Conservation (phyloP, 306 rosid species). For the Cucumis cinereus region DNA sequence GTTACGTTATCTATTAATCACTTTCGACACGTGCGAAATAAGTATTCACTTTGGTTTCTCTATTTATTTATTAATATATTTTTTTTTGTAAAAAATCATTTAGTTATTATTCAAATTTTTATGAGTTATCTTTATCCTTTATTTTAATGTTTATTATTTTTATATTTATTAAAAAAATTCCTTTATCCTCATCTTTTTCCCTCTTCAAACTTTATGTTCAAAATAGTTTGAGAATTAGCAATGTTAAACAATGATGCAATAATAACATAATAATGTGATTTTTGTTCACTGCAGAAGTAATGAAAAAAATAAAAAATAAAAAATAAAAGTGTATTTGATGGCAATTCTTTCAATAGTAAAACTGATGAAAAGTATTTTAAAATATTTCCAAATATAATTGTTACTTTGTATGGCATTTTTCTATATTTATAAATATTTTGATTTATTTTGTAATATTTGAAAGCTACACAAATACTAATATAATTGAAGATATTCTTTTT, state of each 20-base stretch:
- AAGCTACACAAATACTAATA: no score
- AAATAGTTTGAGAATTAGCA: not conserved
- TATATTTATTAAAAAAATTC: not conserved
- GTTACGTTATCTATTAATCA: not conserved
- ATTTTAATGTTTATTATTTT: not conserved
- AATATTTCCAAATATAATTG: no score
- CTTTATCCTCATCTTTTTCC: not conserved
- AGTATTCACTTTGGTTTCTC: not conserved
- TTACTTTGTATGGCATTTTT: no score
- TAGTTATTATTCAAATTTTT: not conserved
- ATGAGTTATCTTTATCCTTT: not conserved
- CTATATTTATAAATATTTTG: no score
- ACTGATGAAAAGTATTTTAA: no score
- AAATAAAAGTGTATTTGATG: no score
- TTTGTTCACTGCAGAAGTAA: not conserved
- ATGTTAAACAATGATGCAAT: not conserved
- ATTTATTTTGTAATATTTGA: no score
- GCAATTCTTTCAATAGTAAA: no score
- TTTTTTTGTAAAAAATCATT: not conserved
- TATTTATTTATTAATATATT: no score
- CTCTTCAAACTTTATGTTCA: not conserved
- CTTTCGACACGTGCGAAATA: not conserved
- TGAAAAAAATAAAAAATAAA: no score
- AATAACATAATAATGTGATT: not conserved
- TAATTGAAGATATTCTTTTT: no score